Evolutionary conservation across 2,329 filamentous ascomycete genomes (phyloP).

Genomic region (Trichoderma guizhouense): DNA sequence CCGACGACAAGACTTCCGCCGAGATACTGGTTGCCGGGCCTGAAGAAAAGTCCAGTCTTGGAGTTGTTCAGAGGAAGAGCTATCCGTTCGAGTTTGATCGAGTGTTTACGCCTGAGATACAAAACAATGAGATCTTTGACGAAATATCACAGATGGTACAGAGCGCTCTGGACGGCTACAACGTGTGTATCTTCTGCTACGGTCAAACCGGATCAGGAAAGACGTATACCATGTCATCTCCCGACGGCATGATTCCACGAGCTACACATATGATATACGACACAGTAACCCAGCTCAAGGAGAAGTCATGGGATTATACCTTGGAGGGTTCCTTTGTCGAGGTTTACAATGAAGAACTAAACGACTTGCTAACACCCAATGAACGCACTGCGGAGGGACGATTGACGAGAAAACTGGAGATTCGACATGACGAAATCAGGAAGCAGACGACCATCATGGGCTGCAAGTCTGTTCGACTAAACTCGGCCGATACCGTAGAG

Average conservation of each 20-base stretch:
- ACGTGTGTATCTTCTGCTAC: constrained; percentile 98
- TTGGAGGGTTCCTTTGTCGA: constrained; percentile 97
- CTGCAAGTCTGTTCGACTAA: constrained; percentile 70
- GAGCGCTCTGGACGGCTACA: constrained; percentile 93
- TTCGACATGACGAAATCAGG: constrained; percentile 77
- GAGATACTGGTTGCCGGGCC: constrained; percentile 82
- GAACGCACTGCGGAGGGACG: constrained; percentile 66
- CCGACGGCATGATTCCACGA: constrained; percentile 90
- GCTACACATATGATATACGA: constrained; percentile 93
- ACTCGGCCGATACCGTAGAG: constrained; percentile 77
- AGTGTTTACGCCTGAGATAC: constrained; percentile 74
- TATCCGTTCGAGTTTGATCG: constrained; percentile 90
- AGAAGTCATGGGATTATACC: constrained; percentile 90
- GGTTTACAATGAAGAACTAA: constrained; percentile 96
- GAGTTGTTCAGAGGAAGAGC: constrained; percentile 69
- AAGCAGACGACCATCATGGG: constrained; percentile 82
- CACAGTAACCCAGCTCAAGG: constrained; percentile 75
- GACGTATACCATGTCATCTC: constrained; percentile 90
- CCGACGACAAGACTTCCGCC: constrained; percentile 78
- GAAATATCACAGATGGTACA: constrained; percentile 97
- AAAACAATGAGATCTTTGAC: constrained; percentile 85
- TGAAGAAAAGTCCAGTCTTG: constrained; percentile 79
- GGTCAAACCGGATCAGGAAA: constrained; percentile 97
- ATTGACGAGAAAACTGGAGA: constrained; percentile 72
- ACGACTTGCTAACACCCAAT: constrained; percentile 68